Evolutionary conservation across 2,329 filamentous ascomycete genomes (phyloP).

Genomic region (Penicillium concentricum): DNA sequence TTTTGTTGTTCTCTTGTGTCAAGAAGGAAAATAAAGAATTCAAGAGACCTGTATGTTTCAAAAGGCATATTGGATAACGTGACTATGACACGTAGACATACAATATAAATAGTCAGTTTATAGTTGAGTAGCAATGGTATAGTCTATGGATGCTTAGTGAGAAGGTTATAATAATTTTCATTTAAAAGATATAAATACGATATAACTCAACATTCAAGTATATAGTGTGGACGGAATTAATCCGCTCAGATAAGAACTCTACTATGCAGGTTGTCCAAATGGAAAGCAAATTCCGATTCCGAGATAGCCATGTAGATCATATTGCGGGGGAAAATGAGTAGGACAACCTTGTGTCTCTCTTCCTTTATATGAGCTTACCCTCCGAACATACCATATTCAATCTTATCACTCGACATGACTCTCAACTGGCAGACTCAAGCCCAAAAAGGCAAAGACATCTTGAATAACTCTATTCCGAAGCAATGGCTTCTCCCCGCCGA

Average conservation of each 20-base stretch:
- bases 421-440: slow-evolving; percentile 34
- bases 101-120: too few species aligned
- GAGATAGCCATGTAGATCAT: neutral
- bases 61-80: too few species aligned
- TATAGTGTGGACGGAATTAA: neutral
- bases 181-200: too few species aligned
- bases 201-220: too few species aligned
- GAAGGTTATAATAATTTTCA: too few species aligned
- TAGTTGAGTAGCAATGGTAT: too few species aligned
- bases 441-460: slow-evolving; percentile 34
- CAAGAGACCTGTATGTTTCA: too few species aligned
- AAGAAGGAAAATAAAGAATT: too few species aligned
- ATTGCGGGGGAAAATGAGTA: slow-evolving; percentile 4
- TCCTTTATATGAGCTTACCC: neutral
- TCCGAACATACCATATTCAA: neutral
- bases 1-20: too few species aligned
- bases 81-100: too few species aligned
- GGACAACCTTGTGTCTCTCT: neutral
- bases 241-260: neutral
- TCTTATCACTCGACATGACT: slow-evolving; percentile 17
- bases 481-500: slow-evolving; percentile 35
- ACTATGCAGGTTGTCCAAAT: neutral
- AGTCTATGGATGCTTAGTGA: too few species aligned
- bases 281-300: slow-evolving; percentile 2
- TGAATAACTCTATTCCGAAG: slow-evolving; percentile 34